Evolutionary conservation across 768 basidiomycete species (phyloP).

Genomic region (Lactifluus echinatus): DNA sequence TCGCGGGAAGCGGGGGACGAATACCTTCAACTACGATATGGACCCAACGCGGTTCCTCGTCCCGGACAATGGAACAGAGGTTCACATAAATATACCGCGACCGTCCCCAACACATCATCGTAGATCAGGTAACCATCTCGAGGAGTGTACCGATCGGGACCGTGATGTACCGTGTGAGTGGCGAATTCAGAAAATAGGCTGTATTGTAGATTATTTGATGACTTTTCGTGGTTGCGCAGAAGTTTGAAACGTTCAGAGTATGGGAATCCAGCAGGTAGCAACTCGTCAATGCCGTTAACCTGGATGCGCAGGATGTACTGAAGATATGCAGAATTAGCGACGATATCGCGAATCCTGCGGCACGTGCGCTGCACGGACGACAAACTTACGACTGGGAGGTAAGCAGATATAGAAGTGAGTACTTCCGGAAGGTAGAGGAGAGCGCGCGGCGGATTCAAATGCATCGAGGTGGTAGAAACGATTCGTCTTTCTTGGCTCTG

Average conservation of each 20-base stretch:
- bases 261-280: background rate
- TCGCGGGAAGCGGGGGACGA: background rate
- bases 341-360: background rate
- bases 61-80: background rate
- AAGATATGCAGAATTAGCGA: background rate
- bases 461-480: background rate
- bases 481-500: no score
- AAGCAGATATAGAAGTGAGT: background rate
- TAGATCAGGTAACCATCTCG: background rate
- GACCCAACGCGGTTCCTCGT: background rate
- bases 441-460: no score
- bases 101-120: background rate
- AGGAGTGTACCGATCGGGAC: background rate
- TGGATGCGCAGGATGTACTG: background rate
- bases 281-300: background rate
- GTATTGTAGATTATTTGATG: background rate
- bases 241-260: background rate
- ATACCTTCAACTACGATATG: background rate
- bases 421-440: background rate
- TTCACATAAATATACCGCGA: background rate
- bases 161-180: background rate
- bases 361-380: background rate
- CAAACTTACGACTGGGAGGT: background rate
- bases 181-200: background rate
- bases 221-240: background rate